Conservation (phyloP, 495 filamentous ascomycete species). For the Penicillium robsamsonii region DNA sequence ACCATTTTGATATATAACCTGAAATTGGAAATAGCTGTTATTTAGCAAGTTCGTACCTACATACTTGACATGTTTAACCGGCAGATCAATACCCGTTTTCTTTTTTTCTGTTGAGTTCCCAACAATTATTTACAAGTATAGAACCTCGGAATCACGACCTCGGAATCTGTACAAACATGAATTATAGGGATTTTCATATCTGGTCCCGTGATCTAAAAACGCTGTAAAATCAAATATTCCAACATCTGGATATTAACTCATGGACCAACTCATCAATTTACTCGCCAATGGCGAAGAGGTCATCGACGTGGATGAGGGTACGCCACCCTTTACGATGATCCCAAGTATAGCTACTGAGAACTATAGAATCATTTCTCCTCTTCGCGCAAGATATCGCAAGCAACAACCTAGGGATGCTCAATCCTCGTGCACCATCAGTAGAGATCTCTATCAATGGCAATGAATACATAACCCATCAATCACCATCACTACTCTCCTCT, state of each 20-base stretch:
- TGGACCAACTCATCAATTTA: conserved; percentile 15
- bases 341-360: conserved; percentile 6
- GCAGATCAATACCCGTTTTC: conserved; percentile 18
- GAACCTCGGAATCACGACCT: no score
- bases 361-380: conserved; percentile 77
- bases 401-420: conserved; percentile 80
- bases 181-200: background rate
- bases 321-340: conserved; percentile 24
- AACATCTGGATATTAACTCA: conserved; percentile 1
- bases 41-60: background rate
- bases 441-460: conserved; percentile 65
- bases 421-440: conserved; percentile 61
- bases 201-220: conserved; percentile 14
- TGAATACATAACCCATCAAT: conserved; percentile 81
- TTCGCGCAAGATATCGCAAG: conserved; percentile 75
- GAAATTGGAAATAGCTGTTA: background rate
- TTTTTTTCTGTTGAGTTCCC: conserved; percentile 24
- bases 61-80: conserved; percentile 8
- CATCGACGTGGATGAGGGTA: conserved; percentile 65
- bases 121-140: conserved; percentile 10
- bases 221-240: background rate
- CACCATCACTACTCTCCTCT: conserved; percentile 75
- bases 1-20: background rate
- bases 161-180: no score
- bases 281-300: conserved; percentile 40